Percentiles rank a stretch among this genome's conserved stretches.
phyloP scores from a whole-genome alignment of 2,329 filamentous ascomycete species.

The Cercospora nicotianae region DNA sequence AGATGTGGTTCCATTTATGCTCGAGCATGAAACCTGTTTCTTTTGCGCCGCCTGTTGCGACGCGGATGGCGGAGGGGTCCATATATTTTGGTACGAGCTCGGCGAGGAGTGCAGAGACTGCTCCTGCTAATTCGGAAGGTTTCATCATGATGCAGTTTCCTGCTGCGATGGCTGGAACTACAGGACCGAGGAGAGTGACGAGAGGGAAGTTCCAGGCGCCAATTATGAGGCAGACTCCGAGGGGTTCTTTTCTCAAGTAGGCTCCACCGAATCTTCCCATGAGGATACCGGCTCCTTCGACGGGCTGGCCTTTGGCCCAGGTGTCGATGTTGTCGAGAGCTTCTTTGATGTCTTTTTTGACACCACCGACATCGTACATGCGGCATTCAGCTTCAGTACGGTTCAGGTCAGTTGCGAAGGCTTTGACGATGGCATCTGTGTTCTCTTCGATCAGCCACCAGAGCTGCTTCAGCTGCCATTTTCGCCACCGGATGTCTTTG shows the following conservation, averaged over 20 bases:
- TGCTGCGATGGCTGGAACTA: conserved; percentile 83
- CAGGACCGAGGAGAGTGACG: conserved; percentile 70
- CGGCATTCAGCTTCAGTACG: conserved; percentile 16
- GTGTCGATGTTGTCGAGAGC: conserved; percentile 17
- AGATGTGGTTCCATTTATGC: conserved; percentile 87
- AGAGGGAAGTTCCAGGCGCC: conserved; percentile 87
- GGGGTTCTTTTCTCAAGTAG: conserved; percentile 77
- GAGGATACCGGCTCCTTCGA: conserved; percentile 39
- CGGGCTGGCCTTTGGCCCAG: conserved; percentile 10
- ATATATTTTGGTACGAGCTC: conserved; percentile 72
- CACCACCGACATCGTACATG: conserved; percentile 14
- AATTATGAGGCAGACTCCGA: conserved; percentile 79
- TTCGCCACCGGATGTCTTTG: conserved; percentile 20
- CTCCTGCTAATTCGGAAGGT: conserved; percentile 76
- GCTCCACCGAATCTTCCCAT: conserved; percentile 67
- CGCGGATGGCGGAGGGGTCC: conserved; percentile 71
- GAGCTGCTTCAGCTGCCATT: conserved; percentile 22
- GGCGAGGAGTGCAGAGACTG: conserved; percentile 72
- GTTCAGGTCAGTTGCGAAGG: conserved; percentile 12
- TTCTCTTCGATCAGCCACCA: conserved; percentile 20
- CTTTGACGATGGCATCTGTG: conserved; percentile 10
- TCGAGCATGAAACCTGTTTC: conserved; percentile 78
- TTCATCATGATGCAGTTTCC: conserved; percentile 86
- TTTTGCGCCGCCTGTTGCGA: conserved; percentile 74
- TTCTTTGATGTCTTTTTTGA: conserved; percentile 19